phyloP scores from a whole-genome alignment of 1,139 yeast genomes.

The Yamadazyma sp. region DNA sequence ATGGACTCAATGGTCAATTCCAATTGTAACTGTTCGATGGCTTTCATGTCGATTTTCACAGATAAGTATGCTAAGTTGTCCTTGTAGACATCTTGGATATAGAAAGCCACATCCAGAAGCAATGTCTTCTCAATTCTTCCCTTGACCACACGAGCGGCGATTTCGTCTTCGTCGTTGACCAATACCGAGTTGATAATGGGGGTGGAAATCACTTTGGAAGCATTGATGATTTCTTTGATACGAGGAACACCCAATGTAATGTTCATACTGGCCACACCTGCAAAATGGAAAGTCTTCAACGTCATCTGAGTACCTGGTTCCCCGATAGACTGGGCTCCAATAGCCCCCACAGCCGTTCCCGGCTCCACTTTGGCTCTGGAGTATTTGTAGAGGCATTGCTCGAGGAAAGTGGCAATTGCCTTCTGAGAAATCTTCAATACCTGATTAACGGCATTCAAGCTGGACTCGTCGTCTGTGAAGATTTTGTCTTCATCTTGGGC shows the following conservation, averaged over 20 bases:
- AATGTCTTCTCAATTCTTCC: conserved; percentile 95
- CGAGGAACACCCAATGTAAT: conserved; percentile 99
- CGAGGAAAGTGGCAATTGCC: conserved; percentile 67
- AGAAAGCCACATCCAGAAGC: conserved; percentile 81
- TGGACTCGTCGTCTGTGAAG: conserved; percentile 45
- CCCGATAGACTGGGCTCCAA: conserved; percentile 98
- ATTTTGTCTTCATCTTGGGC: conserved; percentile 36
- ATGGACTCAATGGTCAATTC: conserved; percentile 86
- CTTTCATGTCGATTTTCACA: conserved; percentile 76
- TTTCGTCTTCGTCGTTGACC: conserved; percentile 91
- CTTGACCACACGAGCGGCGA: conserved; percentile 97
- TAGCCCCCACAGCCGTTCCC: conserved; percentile 99
- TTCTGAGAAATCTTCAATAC: conserved; percentile 65
- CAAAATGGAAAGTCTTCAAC: conserved; percentile 97
- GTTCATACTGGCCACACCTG: conserved; percentile 99
- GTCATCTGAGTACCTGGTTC: conserved; percentile 99
- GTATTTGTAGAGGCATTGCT: conserved; percentile 78
- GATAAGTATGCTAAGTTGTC: conserved; percentile 77
- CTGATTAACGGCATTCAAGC: conserved; percentile 63
- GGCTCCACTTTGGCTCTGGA: conserved; percentile 94
- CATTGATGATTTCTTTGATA: conserved; percentile 96
- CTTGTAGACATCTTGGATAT: conserved; percentile 90
- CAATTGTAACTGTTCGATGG: conserved; percentile 86
- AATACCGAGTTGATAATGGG: conserved; percentile 95
- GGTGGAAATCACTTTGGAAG: conserved; percentile 91